Evolutionary conservation across 352 stramenopile species (phyloP).

Genomic region (Pythium graminicola): DNA sequence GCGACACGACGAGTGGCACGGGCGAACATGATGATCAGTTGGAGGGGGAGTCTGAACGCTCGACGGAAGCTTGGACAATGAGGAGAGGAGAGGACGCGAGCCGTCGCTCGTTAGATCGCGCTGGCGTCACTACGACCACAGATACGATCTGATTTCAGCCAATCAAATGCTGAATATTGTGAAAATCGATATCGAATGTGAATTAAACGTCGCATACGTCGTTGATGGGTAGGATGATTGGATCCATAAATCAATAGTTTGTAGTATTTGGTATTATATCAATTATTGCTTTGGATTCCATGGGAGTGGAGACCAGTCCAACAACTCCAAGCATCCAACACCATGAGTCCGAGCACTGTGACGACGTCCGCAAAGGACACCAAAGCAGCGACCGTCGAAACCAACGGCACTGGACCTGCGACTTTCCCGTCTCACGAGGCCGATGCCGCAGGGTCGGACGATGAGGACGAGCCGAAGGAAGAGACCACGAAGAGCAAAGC

Average conservation of each 20-base stretch:
- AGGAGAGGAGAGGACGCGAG: constrained; percentile 24
- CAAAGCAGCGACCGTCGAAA: background rate
- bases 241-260: constrained; percentile 1
- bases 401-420: constrained; percentile 18
- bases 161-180: constrained; percentile 16
- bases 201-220: constrained; percentile 11
- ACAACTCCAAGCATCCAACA: background rate
- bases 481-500: constrained; percentile 71
- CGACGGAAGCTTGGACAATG: constrained; percentile 23
- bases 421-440: constrained; percentile 5
- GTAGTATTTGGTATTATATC: background rate
- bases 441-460: constrained; percentile 39
- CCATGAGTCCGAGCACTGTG: constrained; percentile 35
- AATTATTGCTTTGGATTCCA: constrained; percentile 4
- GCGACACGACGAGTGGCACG: constrained; percentile 60
- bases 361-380: constrained; percentile 4
- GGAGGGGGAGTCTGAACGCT: constrained; percentile 9
- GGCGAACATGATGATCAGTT: constrained; percentile 44
- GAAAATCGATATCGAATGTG: background rate
- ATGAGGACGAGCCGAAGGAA: constrained; percentile 38
- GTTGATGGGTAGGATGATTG: too few species aligned
- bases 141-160: constrained; percentile 20
- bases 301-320: background rate
- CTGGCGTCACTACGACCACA: constrained; percentile 20
- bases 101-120: constrained; percentile 15